Evolutionary conservation across 2,329 filamentous ascomycete genomes (phyloP), one percentile per base, ranked within the genome.

Genomic region (Cladosporium sp.): DNA sequence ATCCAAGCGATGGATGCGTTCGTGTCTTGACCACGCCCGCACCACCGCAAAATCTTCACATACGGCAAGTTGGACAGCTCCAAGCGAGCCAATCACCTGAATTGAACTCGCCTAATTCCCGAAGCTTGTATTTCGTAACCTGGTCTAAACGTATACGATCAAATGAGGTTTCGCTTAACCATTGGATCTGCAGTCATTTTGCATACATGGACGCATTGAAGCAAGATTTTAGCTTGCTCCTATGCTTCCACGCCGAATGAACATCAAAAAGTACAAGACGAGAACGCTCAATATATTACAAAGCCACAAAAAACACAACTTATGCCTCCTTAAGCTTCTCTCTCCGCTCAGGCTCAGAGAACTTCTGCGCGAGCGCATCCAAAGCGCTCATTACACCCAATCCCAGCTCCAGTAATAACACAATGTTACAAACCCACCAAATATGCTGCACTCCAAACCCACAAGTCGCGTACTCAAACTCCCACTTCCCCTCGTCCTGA

Each of bases 391-490:
- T 46, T 16, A 73, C 23, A 11, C 71, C 67, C 28, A 78, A 64
- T 44, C 78, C 73, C 8, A 81, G 62, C 33, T 80, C 58, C 12
- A 86, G 71, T 2, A 92, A 69, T 74, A 92, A 89, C 37, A 92
- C 67, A 55, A 93, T 83, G 81, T 98, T 93, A 6, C 95, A 88
- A 5, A 86, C 84, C 95, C 95, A 99, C 95, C 95, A 99, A 62
- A 93, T 84, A 80, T 97, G 92, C 83, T 97, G 94, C 28, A 88
- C 87, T 0, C 95, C 95, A 40, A 96, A 80, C 2, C 86, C 83
- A 75, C 95, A 99, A 69, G 86, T 90, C 10, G 82, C 83, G 71
- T 95, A 95, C 71, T 94, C 91, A 70, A 91, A 91, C 69, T 84
- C 84, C 95, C 95, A 99, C 76, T 91, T 87, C 82, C 87, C 89